Evolutionary conservation across 2,329 filamentous ascomycete genomes (phyloP).

Genomic region (Cryphonectria carpinicola): DNA sequence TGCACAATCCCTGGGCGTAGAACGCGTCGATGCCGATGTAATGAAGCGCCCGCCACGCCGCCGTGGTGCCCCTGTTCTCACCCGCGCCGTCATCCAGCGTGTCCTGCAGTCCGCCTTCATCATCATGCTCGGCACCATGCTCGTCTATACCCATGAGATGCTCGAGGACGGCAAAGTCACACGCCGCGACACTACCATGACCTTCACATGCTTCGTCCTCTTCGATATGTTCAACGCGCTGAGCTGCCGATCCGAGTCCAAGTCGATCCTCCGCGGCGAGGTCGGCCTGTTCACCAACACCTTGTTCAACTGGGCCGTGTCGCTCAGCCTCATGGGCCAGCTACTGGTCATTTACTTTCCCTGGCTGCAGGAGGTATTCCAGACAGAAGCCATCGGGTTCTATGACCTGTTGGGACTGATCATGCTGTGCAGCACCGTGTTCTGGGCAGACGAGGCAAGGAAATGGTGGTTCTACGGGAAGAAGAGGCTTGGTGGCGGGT

Average conservation of each 20-base stretch:
- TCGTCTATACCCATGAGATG: slow-evolving; percentile 93
- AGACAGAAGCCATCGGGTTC: slow-evolving; percentile 82
- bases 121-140: slow-evolving; percentile 91
- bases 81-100: slow-evolving; percentile 76
- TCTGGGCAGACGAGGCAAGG: slow-evolving; percentile 90
- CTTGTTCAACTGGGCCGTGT: slow-evolving; percentile 96
- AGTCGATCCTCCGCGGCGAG: slow-evolving; percentile 86
- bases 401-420: slow-evolving; percentile 75
- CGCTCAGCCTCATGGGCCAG: slow-evolving; percentile 82
- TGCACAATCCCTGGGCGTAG: slow-evolving; percentile 94
- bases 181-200: slow-evolving; percentile 97
- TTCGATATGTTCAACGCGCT: slow-evolving; percentile 99
- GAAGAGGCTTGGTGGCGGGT: slow-evolving; percentile 61
- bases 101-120: slow-evolving; percentile 86
- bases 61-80: slow-evolving; percentile 89
- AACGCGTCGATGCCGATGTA: slow-evolving; percentile 90
- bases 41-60: slow-evolving; percentile 89
- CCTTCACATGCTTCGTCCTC: slow-evolving; percentile 97
- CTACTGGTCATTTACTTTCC: slow-evolving; percentile 93
- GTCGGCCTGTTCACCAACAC: slow-evolving; percentile 82
- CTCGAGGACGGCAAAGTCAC: slow-evolving; percentile 78
- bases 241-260: slow-evolving; percentile 87
- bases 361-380: slow-evolving; percentile 90
- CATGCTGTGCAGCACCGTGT: slow-evolving; percentile 82
- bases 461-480: slow-evolving; percentile 74